Base-by-base conservation (phyloP, 2,329 filamentous ascomycete species). In the Penicillium hesseltinei region DNA sequence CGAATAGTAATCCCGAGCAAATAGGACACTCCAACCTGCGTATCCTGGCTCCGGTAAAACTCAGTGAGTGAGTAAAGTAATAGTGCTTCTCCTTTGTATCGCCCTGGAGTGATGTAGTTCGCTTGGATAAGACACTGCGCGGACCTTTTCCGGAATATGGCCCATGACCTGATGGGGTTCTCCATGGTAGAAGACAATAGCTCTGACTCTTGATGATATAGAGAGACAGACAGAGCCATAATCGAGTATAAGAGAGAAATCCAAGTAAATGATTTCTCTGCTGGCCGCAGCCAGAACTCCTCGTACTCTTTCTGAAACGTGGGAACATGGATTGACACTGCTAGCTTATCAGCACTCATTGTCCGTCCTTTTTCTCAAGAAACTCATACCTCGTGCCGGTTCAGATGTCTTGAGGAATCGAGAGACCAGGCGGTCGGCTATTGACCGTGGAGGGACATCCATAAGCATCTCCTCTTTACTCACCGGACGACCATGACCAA, bases 1-100 rank as follows among this genome's bases (percentile, higher is more conserved):
- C 83, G 77, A 17, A 84, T 80, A 19, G 83, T 79, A 51, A 85
- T 77, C 15, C 81, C 78, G 9, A 82, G 78, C 48, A 85, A 74
- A 19, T 84, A 75, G 49, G 84, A 82, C 9, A 85, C 70, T 5
- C 85, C 80, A 29, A 85, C 71, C 8, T 84, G 67, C 10, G 69
- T 66, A 59, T 74, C 71, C 27, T 64, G 61, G 25, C 59, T 71
- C n/a, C 63, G 64, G 35, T 69, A 67, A 15, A 72, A 71, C 40
- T 74, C 72, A 2, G 60, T 54, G 35, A 71, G 51, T 5, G 65
- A 61, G 47, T 73, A 71, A 3, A 72, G 17, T 2, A 73, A 63
- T 3, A 74, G 60, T 1, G 69, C 69, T 47, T 74, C 70, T 4
- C 62, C 64, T 57, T 74, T 74, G 59, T 72, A 69, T 19, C 60